Evolutionary conservation across 2,329 filamentous ascomycete species (phyloP).

Genomic region (Neofusicoccum ribis): DNA sequence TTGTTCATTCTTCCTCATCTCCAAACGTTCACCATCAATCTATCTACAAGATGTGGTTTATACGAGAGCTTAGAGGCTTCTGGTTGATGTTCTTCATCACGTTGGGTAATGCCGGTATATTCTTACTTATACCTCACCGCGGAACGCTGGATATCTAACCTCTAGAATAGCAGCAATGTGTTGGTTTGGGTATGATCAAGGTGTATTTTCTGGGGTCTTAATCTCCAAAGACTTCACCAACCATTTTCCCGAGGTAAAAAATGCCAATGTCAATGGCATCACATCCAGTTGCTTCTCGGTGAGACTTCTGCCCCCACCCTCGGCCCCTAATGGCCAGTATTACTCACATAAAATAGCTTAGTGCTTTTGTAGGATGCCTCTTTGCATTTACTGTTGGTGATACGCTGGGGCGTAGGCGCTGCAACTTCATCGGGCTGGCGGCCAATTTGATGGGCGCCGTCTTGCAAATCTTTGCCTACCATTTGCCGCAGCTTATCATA

Average conservation of each 20-base stretch:
- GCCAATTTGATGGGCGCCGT: background rate
- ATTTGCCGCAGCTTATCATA: too few relatives aligned
- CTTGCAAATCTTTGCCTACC: too few relatives aligned
- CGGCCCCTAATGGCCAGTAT: too few relatives aligned
- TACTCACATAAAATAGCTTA: background rate
- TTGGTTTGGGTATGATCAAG: too few relatives aligned
- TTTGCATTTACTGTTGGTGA: background rate
- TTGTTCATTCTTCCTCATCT: too few relatives aligned
- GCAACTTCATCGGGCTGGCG: background rate
- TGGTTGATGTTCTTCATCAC: background rate
- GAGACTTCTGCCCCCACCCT: too few relatives aligned
- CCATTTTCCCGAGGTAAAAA: too few relatives aligned
- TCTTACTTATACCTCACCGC: too few relatives aligned
- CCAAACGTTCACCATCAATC: background rate
- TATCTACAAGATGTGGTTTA: background rate
- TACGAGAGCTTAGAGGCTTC: background rate
- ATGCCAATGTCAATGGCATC: too few relatives aligned
- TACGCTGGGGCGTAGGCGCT: background rate
- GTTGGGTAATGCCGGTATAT: background rate
- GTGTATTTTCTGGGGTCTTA: too few relatives aligned
- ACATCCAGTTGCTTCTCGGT: too few relatives aligned
- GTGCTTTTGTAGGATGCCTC: background rate
- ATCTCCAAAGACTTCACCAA: too few relatives aligned
- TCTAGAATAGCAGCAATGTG: background rate
- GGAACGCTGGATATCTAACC: background rate